Conservation (phyloP, 768 basidiomycete genomes). For the Boletus reticulatus region DNA sequence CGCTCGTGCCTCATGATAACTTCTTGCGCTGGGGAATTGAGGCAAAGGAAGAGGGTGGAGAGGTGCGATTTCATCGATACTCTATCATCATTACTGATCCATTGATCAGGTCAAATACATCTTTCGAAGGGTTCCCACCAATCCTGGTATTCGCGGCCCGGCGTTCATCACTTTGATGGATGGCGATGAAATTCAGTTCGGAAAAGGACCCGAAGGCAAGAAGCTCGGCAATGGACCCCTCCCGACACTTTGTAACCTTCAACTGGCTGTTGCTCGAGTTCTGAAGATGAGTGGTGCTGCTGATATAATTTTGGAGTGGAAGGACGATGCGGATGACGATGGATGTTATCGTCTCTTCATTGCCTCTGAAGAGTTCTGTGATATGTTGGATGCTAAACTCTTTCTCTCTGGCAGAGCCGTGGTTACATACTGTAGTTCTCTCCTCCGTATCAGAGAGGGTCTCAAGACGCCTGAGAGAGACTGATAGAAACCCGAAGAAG, state of each 20-base stretch:
- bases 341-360: not conserved
- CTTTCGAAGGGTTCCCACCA: not conserved
- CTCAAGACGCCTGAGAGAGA: not conserved
- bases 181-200: conserved; percentile 3
- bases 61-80: not conserved
- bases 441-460: no score
- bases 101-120: not conserved
- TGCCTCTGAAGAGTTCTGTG: not conserved
- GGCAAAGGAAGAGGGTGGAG: not conserved
- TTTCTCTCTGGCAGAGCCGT: not conserved
- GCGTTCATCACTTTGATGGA: not conserved
- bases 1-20: not conserved
- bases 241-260: not conserved
- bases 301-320: conserved; percentile 1
- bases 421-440: not conserved
- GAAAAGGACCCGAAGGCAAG: not conserved
- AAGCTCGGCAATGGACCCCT: not conserved
- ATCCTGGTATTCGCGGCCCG: not conserved
- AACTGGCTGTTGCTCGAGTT: conserved; percentile 4
- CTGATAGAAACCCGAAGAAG: no score
- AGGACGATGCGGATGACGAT: not conserved
- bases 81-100: not conserved
- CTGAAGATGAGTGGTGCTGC: conserved; percentile 9
- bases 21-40: conserved; percentile 1
- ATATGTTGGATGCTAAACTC: not conserved